phyloP scores from a whole-genome alignment of 1,139 yeast species.

The Sugiyamaella castrensis region DNA sequence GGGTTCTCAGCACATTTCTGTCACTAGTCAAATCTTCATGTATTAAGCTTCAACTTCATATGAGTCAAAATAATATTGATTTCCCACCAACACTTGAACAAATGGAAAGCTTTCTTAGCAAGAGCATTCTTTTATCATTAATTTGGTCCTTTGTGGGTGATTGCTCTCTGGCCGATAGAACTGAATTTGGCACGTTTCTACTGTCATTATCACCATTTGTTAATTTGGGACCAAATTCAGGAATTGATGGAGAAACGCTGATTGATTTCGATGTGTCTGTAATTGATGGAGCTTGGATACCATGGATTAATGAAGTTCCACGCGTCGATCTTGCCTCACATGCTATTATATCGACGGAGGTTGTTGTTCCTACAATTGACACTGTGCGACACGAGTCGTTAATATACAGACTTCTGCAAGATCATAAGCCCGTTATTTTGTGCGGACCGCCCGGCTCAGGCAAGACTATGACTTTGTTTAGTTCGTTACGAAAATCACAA shows the following conservation, averaged over 20 bases:
- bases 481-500: conserved; percentile 59
- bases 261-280: conserved; percentile 50
- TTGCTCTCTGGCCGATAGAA: conserved; percentile 42
- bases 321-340: conserved; percentile 56
- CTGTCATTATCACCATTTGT: conserved; percentile 29
- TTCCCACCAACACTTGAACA: conserved; percentile 30
- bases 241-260: conserved; percentile 15
- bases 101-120: conserved; percentile 36
- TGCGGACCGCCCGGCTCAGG: conserved; percentile 99
- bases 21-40: conserved; percentile 31
- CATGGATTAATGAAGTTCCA: conserved; percentile 48
- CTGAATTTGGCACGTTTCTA: conserved; percentile 41
- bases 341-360: conserved; percentile 58
- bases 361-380: conserved; percentile 76
- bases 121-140: conserved; percentile 46
- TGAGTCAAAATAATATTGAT: conserved; percentile 14
- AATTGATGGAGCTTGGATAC: conserved; percentile 49
- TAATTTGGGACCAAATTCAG: conserved; percentile 18
- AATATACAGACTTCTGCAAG: conserved; percentile 55
- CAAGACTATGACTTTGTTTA: conserved; percentile 84
- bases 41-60: conserved; percentile 19
- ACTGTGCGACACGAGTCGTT: conserved; percentile 66
- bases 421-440: conserved; percentile 61
- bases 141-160: conserved; percentile 77
- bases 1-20: conserved; percentile 44